Evolutionary conservation across 2,329 filamentous ascomycete species (phyloP), one percentile per base, ranked within the genome.

Genomic region (Penicillium sp.): DNA sequence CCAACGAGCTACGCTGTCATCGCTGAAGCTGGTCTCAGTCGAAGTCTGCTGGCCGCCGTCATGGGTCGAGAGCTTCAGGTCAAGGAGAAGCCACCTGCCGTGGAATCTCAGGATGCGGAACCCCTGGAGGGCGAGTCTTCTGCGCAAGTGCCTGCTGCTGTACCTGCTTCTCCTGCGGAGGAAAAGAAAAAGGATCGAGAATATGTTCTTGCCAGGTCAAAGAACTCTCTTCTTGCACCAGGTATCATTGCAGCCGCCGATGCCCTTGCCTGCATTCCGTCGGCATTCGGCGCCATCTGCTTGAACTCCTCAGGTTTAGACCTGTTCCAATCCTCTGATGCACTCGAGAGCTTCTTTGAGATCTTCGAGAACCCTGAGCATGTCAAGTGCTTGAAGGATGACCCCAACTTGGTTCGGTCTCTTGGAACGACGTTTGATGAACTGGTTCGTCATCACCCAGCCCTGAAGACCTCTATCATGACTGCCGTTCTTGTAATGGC

Each of bases 1-100:
- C 95, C 95, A 0, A 99, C 95, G 0, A 99, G 95, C 76, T 99
- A 97, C 75, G 90, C 92, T 30, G 92, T 97, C 26, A 95, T 99
- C 66, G 92, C 92, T 14, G 95, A 99, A 78, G 94, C 95, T 54
- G 93, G 93, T 25, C 84, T 99, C 68, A 93, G 95, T 70, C 90
- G 90, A 73, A 91, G 88, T 55, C 90, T 97, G 60, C 83, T 99
- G 14, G 89, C 94, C 75, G 88, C 93, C 3, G 85, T 98, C 57
- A 96, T 84, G 53, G 75, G 79, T 40, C 75, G 75, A 62, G 67
- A 73, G 37, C 68, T 82, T 33, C 73, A 78, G 26, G 68, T 60
- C 52, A 67, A 67, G 14, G 73, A 81, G 70, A 70, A 70, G 38
- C 68, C 71, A 26, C 66, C 70, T n/a, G 65, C 65, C 7, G 58